Conservation (phyloP, 192 early-diverging fungal genomes). For the Paraglomus brasilianum region DNA sequence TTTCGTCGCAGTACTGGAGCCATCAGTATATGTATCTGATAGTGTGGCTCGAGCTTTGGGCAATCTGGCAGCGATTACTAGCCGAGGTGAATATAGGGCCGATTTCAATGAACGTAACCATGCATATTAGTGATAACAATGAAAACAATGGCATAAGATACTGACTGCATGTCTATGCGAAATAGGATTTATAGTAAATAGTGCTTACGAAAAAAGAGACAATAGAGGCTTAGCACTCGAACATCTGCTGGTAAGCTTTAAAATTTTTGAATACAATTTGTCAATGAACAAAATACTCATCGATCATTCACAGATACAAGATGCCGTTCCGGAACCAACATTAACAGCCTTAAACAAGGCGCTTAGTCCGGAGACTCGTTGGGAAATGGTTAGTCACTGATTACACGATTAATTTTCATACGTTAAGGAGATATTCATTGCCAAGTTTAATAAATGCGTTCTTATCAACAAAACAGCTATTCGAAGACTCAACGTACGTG, state of each 20-base stretch:
- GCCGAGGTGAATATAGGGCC: constrained; percentile 15
- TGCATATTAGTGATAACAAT: no score
- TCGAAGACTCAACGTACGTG: constrained; percentile 5
- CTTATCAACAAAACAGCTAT: no score
- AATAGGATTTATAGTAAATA: constrained; percentile 9
- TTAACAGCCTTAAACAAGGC: neutral
- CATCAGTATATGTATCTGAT: constrained; percentile 27
- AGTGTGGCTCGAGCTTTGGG: constrained; percentile 4
- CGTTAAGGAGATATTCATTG: no score
- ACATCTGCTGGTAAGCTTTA: constrained; percentile 14
- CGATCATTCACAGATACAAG: constrained; percentile 15
- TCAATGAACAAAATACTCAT: no score
- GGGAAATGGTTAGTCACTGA: constrained; percentile 29
- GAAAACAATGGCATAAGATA: no score
- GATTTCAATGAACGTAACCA: no score
- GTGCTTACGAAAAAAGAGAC: neutral
- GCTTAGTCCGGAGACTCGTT: neutral
- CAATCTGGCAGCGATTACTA: neutral
- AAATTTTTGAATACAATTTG: no score
- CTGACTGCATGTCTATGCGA: no score
- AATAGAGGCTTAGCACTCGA: constrained; percentile 9
- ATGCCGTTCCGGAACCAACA: neutral
- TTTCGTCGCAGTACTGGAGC: constrained; percentile 19
- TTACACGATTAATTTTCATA: no score
- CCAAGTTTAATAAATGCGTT: no score